Evolutionary conservation across 306 rosid genomes (phyloP).

Genomic region (Ochetophila trinervis): DNA sequence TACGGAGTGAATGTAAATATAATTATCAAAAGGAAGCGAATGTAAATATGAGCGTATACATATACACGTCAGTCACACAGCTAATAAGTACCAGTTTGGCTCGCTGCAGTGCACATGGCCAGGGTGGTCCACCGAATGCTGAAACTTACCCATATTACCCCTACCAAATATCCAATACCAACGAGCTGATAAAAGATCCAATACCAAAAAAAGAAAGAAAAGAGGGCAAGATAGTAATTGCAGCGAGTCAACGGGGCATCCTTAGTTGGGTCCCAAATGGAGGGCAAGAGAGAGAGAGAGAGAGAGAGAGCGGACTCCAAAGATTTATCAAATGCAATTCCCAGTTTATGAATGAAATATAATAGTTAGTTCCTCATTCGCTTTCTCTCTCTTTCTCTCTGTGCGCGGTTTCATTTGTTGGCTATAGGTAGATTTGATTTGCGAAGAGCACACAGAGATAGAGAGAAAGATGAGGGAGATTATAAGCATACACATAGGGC

Average conservation of each 20-base stretch:
- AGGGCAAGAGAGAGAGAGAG: slow-evolving; percentile 14
- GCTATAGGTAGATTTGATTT: too few relatives aligned
- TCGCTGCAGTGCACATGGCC: slow-evolving; percentile 20
- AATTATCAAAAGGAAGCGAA: too few relatives aligned
- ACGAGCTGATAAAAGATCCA: too few relatives aligned
- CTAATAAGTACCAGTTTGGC: too few relatives aligned
- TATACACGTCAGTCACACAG: too few relatives aligned
- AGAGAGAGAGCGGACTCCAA: slow-evolving; percentile 25
- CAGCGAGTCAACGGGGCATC: too few relatives aligned
- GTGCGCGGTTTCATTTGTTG: too few relatives aligned
- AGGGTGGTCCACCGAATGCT: slow-evolving; percentile 4
- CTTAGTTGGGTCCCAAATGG: slow-evolving; percentile 29
- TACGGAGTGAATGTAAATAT: too few relatives aligned
- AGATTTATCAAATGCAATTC: slow-evolving; percentile 14
- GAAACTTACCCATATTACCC: slow-evolving; percentile 4
- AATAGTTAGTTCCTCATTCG: neutral
- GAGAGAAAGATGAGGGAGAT: slow-evolving; percentile 70
- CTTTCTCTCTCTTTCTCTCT: neutral
- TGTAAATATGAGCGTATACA: too few relatives aligned
- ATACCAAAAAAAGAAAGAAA: too few relatives aligned
- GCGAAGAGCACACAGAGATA: neutral
- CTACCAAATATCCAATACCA: too few relatives aligned
- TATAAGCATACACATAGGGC: slow-evolving; percentile 95
- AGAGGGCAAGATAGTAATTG: too few relatives aligned
- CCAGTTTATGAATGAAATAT: neutral